Base-by-base conservation (phyloP, 1,284 basidiomycete genomes). In the Phylloboletellus chloephorus region DNA sequence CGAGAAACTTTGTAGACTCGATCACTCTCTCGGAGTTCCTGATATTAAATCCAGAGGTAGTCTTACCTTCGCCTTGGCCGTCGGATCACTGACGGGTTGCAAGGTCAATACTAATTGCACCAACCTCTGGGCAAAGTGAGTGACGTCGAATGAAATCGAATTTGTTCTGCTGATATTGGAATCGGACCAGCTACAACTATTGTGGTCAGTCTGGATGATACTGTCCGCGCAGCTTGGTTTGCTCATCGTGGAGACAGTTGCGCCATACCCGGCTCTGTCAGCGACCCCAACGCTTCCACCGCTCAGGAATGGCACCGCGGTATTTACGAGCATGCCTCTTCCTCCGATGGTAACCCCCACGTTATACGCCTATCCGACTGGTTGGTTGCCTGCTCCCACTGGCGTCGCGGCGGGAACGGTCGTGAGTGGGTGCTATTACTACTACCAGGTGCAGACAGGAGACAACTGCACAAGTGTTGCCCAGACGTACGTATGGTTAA, bases 41-140 rank as follows among this genome's bases (percentile, higher is more conserved):
- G 36, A 21, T 30, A 28, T 37, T 37, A 21, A 37, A 37, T 37
- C 36, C 36, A 10, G 36, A 37, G 25, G 36, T 20, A 22, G 11
- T 17, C 20, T 22, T 10, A 23, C 15, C 19, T 21, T 5, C n/a
- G 2, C 15, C 7, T 5, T 13, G 5, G n/a, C 11, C 9, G 26
- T 16, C 11, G 26, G 26, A 28, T 30, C 12, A 28, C 4, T 37
- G 20, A 37, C 5, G n/a, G 15, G 13, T 12, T 30, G 16, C 22
- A 16, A 37, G 36, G 36, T 37, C n/a, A 37, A 37, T 20, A 7
- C 36, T 29, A 30, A 37, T 11, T 37, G 36, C 11, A 37, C 36
- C 7, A 37, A 37, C n/a, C 19, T 37, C 5, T 37, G 36, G 36
- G 36, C 36, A 26, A 30, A 37, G 36, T 37, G 12, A 37, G 36